Conservation (phyloP, 371 early-diverging fungal genomes). For the Lichtheimia hyalospora region DNA sequence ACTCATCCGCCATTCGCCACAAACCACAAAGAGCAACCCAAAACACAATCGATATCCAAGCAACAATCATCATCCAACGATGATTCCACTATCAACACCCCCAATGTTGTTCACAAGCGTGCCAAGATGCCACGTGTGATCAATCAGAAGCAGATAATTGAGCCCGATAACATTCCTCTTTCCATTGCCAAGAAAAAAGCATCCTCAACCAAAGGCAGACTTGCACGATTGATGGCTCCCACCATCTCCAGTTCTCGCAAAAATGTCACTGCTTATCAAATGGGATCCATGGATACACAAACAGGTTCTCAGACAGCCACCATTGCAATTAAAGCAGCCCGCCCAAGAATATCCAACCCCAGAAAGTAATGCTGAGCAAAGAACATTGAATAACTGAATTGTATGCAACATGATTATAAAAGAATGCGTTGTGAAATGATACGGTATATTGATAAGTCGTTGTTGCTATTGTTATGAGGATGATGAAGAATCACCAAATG, state of each 20-base stretch:
- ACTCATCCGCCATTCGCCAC: neutral
- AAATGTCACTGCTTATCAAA: neutral
- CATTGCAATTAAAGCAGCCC: conserved; percentile 13
- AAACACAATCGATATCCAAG: neutral
- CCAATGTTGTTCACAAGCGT: neutral
- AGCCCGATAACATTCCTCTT: too few species aligned
- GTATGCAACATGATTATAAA: too few species aligned
- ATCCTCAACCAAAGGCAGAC: neutral
- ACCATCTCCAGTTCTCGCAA: conserved; percentile 19
- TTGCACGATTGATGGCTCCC: conserved; percentile 22
- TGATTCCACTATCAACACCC: too few species aligned
- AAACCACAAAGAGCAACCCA: neutral
- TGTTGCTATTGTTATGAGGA: conserved; percentile 1
- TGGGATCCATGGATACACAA: neutral
- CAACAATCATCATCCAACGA: too few species aligned
- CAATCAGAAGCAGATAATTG: too few species aligned
- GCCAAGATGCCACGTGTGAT: neutral
- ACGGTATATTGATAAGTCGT: too few species aligned
- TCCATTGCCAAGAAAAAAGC: conserved; percentile 3
- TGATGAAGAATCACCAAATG: conserved; percentile 39
- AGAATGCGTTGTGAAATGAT: too few species aligned
- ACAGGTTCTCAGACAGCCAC: conserved; percentile 3
- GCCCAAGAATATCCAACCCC: neutral
- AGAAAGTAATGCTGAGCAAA: too few species aligned
- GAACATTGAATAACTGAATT: too few species aligned